phyloP scores from a whole-genome alignment of 1,139 yeast genomes.

The Diutina rugosa region DNA sequence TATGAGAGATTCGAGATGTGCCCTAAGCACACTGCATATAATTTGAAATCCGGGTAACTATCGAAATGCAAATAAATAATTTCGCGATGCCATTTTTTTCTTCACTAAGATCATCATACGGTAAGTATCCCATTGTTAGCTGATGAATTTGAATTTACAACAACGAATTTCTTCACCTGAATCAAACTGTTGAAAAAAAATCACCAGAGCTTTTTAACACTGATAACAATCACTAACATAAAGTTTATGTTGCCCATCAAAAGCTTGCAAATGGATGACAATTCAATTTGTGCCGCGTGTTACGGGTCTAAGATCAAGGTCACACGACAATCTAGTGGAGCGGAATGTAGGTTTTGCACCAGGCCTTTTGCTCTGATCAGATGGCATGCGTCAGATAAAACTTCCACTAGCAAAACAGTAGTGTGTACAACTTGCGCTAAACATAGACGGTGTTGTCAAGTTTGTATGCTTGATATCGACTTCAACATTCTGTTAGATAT shows the following conservation, averaged over 20 bases:
- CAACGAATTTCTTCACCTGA: constrained; percentile 60
- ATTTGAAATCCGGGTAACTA: not conserved
- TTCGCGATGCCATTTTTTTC: not conserved
- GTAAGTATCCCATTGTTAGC: constrained; percentile 1
- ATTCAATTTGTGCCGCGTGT: constrained; percentile 49
- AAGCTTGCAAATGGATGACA: not conserved
- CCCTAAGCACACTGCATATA: not conserved
- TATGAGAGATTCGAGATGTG: not conserved
- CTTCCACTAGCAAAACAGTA: constrained; percentile 32
- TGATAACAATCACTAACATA: constrained; percentile 16
- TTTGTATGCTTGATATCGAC: constrained; percentile 71
- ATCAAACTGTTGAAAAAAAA: constrained; percentile 38
- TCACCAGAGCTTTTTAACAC: constrained; percentile 64
- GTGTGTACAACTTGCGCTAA: constrained; percentile 73
- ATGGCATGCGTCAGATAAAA: constrained; percentile 39
- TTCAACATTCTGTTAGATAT: constrained; percentile 69
- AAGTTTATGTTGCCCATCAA: not conserved
- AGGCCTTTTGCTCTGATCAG: constrained; percentile 72
- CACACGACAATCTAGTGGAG: constrained; percentile 64
- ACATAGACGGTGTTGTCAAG: constrained; percentile 74
- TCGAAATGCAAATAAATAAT: not conserved
- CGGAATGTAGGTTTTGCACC: constrained; percentile 68
- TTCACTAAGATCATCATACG: not conserved
- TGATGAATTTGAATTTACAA: not conserved
- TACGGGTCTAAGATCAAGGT: constrained; percentile 53